These are phyloP conservation scores for Trichophyton rubrum DNA, from an alignment of 2,329 filamentous ascomycete species.

Conservation along the genomic window DNA sequence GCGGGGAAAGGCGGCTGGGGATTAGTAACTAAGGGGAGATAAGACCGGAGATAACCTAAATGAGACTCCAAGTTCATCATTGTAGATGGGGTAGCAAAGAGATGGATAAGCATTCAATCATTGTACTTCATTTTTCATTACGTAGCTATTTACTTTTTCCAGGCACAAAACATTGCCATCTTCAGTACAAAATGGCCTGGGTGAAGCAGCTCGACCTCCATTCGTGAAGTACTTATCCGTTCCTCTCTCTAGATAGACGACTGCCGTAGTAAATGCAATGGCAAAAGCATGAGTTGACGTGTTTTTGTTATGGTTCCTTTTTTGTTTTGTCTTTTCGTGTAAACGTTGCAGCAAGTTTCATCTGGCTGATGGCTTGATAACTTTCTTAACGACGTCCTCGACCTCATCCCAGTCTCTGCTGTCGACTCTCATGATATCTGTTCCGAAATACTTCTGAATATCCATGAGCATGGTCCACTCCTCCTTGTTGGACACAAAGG, in stretches of 20 bases:
- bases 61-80: background rate
- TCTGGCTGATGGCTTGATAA: constrained; percentile 48
- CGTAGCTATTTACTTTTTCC: background rate
- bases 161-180: background rate
- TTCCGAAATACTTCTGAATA: constrained; percentile 71
- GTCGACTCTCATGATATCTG: constrained; percentile 68
- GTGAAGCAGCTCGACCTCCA: background rate
- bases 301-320: background rate
- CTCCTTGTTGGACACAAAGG: constrained; percentile 75
- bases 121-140: background rate
- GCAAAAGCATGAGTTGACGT: background rate
- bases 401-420: constrained; percentile 85
- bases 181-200: background rate
- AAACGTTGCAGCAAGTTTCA: background rate
- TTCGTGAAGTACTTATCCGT: background rate
- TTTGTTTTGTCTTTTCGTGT: background rate
- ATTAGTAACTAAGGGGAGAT: background rate
- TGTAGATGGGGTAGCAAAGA: no score
- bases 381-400: constrained; percentile 66
- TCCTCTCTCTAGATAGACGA: background rate
- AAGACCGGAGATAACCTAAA: background rate
- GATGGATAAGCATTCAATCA: background rate
- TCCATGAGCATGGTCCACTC: constrained; percentile 66
- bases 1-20: background rate
- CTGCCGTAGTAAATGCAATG: background rate